Evolutionary conservation across 345 rosid species (phyloP).

Genomic region (Melaleuca quinquenervia): DNA sequence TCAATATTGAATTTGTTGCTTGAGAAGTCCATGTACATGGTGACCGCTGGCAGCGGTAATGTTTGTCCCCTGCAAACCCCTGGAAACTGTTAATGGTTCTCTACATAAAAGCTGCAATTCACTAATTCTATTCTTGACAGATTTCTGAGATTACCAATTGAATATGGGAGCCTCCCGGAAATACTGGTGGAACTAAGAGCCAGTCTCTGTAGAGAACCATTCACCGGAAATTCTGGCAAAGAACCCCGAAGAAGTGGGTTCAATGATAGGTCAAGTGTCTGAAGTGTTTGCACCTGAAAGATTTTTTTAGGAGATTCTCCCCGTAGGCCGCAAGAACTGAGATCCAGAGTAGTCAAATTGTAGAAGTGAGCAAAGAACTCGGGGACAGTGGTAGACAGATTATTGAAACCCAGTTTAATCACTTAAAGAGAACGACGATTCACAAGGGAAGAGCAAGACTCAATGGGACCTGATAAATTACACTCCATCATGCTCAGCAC

Average conservation of each 20-base stretch:
- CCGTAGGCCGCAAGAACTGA: background rate
- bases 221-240: background rate
- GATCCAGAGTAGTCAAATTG: conserved; percentile 10
- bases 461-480: conserved; percentile 19
- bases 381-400: conserved; percentile 10
- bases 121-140: conserved; percentile 6
- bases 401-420: conserved; percentile 9
- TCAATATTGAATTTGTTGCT: background rate
- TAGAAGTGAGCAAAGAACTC: conserved; percentile 12
- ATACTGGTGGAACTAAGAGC: conserved; percentile 5
- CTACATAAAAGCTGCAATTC: conserved; percentile 9
- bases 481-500: conserved; percentile 17
- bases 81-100: background rate
- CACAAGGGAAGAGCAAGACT: background rate
- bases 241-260: conserved; percentile 12
- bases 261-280: conserved; percentile 1
- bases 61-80: background rate
- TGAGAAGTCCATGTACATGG: background rate
- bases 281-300: conserved; percentile 5
- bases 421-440: conserved; percentile 4
- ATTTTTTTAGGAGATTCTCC: conserved; percentile 20
- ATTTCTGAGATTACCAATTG: conserved; percentile 9
- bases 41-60: background rate
- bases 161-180: conserved; percentile 17
- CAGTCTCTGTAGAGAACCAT: conserved; percentile 10